phyloP scores from a whole-genome alignment of 108 stramenopile genomes.

The Discostella pseudostelligera region DNA sequence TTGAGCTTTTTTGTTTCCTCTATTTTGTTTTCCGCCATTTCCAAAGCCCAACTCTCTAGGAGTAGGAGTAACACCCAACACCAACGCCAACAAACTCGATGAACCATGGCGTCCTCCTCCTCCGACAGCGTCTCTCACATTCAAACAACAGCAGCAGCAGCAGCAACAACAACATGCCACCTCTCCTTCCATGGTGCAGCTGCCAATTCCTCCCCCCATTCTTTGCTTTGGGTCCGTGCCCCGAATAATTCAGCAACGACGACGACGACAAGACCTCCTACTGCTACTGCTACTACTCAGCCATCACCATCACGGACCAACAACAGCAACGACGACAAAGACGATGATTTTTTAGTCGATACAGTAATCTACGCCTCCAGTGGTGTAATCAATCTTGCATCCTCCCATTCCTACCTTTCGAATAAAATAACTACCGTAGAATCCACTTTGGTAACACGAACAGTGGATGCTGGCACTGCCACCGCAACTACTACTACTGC shows the following conservation, averaged over 20 bases:
- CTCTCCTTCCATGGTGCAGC: slow-evolving; percentile 77
- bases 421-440: slow-evolving; percentile 12
- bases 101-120: too few relatives aligned
- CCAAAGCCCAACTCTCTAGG: too few relatives aligned
- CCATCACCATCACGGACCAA: background rate
- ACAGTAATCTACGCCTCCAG: slow-evolving; percentile 33
- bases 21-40: too few relatives aligned
- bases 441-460: slow-evolving; percentile 25
- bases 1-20: too few relatives aligned
- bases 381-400: slow-evolving; percentile 24
- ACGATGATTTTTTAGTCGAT: slow-evolving; percentile 2
- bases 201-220: slow-evolving; percentile 64
- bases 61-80: too few relatives aligned
- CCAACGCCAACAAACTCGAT: too few relatives aligned
- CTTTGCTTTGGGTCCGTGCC: slow-evolving; percentile 52
- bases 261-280: background rate
- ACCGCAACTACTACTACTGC: background rate
- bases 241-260: background rate
- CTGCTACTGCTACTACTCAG: background rate
- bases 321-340: background rate
- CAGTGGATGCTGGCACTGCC: slow-evolving; percentile 7
- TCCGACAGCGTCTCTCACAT: too few relatives aligned
- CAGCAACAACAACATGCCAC: slow-evolving; percentile 17
- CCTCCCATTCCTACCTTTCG: slow-evolving; percentile 3
- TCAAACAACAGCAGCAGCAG: too few relatives aligned